Base-by-base conservation (phyloP, 75 land plant species). In the Picea sitchensis region DNA sequence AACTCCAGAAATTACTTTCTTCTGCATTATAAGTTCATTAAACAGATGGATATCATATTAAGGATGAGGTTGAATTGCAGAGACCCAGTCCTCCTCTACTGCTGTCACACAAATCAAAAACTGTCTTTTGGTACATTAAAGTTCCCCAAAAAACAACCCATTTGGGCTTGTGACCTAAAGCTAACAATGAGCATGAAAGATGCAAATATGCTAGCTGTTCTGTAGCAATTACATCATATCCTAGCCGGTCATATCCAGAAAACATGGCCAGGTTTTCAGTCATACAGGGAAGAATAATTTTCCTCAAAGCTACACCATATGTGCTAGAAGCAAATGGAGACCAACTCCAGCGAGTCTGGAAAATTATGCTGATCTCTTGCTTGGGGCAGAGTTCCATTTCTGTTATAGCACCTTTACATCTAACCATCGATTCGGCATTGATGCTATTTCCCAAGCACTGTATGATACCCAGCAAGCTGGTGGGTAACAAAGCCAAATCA, bases 161-260 rank as follows among this genome's bases (percentile, higher is more conserved):
- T 26, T 20, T 73, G 15, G 95, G 95, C 75, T 78, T 86, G 34
- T 87, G 68, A 78, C 85, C 84, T 76, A 82, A 91, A 34, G 78
- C 79, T 31, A 86, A 73, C 81, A 91, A 68, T 36, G 95, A 90
- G 81, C 91, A 83, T n/a, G 95, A 88, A 75, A 92, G 95, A 84
- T 93, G 95, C 9, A 93, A 81, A 77, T 81, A 82, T 26, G 91
- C 81, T 81, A 77, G 75, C 72, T 89, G 84, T 36, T 93, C 91
- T 34, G 84, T 86, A 26, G 80, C 63, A 47, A 88, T 88, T 60
- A 93, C 88, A 75, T 88, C 86, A 87, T 93, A 93, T 61, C 95
- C 95, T 79, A 88, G 81, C 31, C 78, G 77, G 76, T 91, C 91
- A 86, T 77, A 82, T 31, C 95, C 95, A 75, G 93, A 86, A 78